Evolutionary conservation across 2,329 filamentous ascomycete species (phyloP).

Genomic region (Nigrograna mackinnonii): DNA sequence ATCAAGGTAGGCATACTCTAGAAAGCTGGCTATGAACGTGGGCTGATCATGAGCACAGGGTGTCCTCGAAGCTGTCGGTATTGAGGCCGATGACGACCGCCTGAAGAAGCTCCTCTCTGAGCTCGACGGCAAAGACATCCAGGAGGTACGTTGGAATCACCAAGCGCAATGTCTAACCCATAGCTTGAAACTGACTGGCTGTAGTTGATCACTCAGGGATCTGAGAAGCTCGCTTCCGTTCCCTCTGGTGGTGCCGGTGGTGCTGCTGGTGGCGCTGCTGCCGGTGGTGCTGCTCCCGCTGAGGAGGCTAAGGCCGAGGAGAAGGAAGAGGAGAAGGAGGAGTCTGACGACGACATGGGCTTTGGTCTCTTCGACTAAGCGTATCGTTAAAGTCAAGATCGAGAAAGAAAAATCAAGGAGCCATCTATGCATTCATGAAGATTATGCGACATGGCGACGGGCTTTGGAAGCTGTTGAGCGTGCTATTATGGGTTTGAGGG

Average conservation of each 20-base stretch:
- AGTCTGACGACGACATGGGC: constrained; percentile 75
- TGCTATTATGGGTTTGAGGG: constrained; percentile 28
- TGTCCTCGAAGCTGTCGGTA: constrained; percentile 91
- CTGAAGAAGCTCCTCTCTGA: constrained; percentile 85
- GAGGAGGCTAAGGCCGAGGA: constrained; percentile 58
- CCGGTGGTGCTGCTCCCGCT: constrained; percentile 61
- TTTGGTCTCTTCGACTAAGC: constrained; percentile 70
- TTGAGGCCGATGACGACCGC: constrained; percentile 87
- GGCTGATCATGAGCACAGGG: constrained; percentile 55
- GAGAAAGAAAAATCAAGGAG: constrained; percentile 30
- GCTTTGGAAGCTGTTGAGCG: constrained; percentile 41
- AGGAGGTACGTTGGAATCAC: constrained; percentile 79
- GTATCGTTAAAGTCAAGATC: constrained; percentile 22
- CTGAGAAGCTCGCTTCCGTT: constrained; percentile 94
- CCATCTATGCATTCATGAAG: constrained; percentile 31
- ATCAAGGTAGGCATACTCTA: constrained; percentile 53
- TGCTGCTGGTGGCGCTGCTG: constrained; percentile 66
- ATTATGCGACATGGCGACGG: constrained; percentile 34
- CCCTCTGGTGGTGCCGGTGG: constrained; percentile 83
- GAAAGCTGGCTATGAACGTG: background rate
- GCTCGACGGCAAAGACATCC: constrained; percentile 89
- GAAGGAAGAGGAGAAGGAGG: constrained; percentile 79
- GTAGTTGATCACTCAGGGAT: constrained; percentile 89
- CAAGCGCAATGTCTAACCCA: background rate
- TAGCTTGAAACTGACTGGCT: constrained; percentile 12